Conservation (phyloP, 345 rosid species). For the Aquilaria yunnanensis region DNA sequence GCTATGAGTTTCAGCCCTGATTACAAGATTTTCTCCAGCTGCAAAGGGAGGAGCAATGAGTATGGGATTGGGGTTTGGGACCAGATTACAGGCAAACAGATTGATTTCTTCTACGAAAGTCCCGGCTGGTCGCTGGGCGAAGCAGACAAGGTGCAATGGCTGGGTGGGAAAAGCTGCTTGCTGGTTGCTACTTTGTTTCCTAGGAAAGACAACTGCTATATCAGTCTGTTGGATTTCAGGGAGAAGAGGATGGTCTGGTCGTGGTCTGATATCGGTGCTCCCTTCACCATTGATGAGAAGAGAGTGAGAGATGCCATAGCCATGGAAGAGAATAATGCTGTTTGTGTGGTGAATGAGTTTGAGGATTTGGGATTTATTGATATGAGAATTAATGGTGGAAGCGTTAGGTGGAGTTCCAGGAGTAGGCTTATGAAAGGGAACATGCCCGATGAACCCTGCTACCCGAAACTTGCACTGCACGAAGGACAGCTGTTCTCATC, state of each 20-base stretch:
- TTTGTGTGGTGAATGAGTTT: slow-evolving; percentile 90
- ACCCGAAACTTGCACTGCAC: slow-evolving; percentile 80
- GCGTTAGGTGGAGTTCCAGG: slow-evolving; percentile 94
- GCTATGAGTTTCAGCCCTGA: slow-evolving; percentile 67
- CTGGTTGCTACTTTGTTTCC: slow-evolving; percentile 94
- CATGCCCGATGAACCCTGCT: slow-evolving; percentile 88
- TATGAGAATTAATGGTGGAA: slow-evolving; percentile 54
- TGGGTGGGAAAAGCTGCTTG: slow-evolving; percentile 62
- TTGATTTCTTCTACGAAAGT: slow-evolving; percentile 81
- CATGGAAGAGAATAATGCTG: slow-evolving; percentile 74
- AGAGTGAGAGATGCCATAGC: slow-evolving; percentile 92
- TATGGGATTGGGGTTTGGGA: slow-evolving; percentile 99
- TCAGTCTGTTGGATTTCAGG: slow-evolving; percentile 84
- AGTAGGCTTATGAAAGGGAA: slow-evolving; percentile 81
- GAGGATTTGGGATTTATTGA: slow-evolving; percentile 96
- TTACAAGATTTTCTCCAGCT: slow-evolving; percentile 65
- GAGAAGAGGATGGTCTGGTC: slow-evolving; percentile 88
- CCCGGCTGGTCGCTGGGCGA: slow-evolving; percentile 93
- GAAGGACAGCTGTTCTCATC: slow-evolving; percentile 89
- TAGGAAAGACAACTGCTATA: slow-evolving; percentile 90
- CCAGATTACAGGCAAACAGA: slow-evolving; percentile 72
- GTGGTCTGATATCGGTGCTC: slow-evolving; percentile 82
- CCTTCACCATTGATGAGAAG: slow-evolving; percentile 57
- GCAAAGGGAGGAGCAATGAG: slow-evolving; percentile 91
- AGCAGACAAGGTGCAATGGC: slow-evolving; percentile 89